Evolutionary conservation across 1,284 basidiomycete genomes (phyloP), one percentile per base, ranked within the genome.

Genomic region (Paramarasmius palmivorus): DNA sequence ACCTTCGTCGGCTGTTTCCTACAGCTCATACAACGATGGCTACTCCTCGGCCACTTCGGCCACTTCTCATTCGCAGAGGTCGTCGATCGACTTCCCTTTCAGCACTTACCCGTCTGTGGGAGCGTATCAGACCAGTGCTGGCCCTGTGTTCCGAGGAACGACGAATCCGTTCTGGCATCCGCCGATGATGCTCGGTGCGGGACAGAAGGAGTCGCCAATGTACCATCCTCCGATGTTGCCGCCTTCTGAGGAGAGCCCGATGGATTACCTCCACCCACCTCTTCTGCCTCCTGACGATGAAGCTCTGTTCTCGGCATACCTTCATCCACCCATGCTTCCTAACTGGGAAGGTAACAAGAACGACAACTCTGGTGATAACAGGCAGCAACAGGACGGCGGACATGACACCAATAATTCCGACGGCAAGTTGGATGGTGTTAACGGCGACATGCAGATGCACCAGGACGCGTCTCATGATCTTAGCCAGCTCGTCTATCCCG

Each of bases 131-230:
- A 46, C 44, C 4, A 32, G 25, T 32, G 44, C 44, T 34, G 47
- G 52, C 12, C 52, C 51, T 17, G 44, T 44, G 8, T 44, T 57
- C 23, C 56, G 52, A 9, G 56, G 49, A 25, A 47, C 39, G 22
- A 45, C 49, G 0, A 84, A 78, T 57, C 76, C 82, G 7, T 84
- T 86, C 62, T 89, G 86, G 85, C 87, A 89, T 65, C 86, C 87
- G 2, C 84, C 85, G 4, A 85, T 86, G 77, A 75, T 86, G 56
- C 73, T 80, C 2, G 82, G 81, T 7, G 79, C 79, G 3, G 73
- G 29, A 6, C 29, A 75, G 42, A 65, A 80, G 49, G 39, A 41
- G 17, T 50, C 49, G 8, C 49, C 49, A n/a, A 39, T 50, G 36
- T 72, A 82, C 57, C 84, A 84, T 54, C 82, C 82, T 22, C 81